Base-by-base conservation (phyloP, 2,329 filamentous ascomycete genomes). In the Metarhizium sp. region DNA sequence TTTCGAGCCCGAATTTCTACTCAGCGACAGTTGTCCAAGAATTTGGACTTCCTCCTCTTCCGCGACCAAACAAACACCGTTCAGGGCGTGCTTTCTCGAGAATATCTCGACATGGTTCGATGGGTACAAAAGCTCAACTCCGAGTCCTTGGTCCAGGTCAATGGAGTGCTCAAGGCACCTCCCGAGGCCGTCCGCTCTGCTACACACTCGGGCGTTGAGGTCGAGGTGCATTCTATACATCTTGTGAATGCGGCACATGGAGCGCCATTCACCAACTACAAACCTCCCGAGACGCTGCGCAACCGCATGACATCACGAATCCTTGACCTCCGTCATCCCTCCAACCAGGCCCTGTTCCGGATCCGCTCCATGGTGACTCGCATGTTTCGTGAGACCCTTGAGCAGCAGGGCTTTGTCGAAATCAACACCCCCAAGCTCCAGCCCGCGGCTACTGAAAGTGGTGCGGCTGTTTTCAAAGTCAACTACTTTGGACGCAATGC, bases 381-480 rank as follows among this genome's bases (percentile, higher is more conserved):
- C 63, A 78, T 88, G 30, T 96, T 96, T 78, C 87, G 92, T 51
- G 72, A 79, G 10, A 84, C 86, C 2, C 79, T 96, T 1, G 87
- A 92, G 61, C 77, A 79, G 2, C 77, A 86, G 59, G 86, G 84
- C 16, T 96, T 96, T 67, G 86, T 95, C 57, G 92, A 96, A 71
- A 96, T 96, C 58, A 90, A 96, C 67, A 95, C 90, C 0, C 92
- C 92, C 2, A 96, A 96, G 73, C 76, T 96, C 47, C 90, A 95
- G 74, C 89, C 90, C 2, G 86, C 88, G 13, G 92, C 92, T 1
- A 95, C 92, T 1, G 92, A 96, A 70, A 95, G 89, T 50, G 92
- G 92, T 50, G 86, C 92, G 14, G 90, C 90, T 60, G 92, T 96
- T 5, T 96, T 96, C 77, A 85, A 89, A 67, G 83, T 95, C 51